Conservation (phyloP, 495 filamentous ascomycete genomes). For the Penicillium atrosanguineum region DNA sequence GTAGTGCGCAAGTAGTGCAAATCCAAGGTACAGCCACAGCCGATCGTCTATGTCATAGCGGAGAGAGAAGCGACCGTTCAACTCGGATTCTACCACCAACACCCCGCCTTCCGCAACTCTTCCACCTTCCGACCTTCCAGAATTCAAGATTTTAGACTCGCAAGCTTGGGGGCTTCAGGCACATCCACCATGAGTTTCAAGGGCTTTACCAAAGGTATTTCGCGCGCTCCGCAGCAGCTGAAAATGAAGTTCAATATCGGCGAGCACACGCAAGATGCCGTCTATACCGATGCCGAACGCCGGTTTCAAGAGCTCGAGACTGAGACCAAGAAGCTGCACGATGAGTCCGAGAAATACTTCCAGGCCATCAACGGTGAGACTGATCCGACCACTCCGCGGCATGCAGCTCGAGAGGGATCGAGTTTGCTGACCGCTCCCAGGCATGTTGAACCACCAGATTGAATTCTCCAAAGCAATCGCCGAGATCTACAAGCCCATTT, state of each 20-base stretch:
- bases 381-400: background rate
- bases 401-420: background rate
- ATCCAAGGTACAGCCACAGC: background rate
- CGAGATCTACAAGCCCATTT: conserved; percentile 98
- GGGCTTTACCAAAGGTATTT: conserved; percentile 86
- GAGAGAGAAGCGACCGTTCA: too few species aligned
- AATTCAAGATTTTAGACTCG: background rate
- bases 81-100: too few species aligned
- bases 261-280: conserved; percentile 87
- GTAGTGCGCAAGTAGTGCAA: background rate
- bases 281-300: conserved; percentile 92
- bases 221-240: conserved; percentile 85
- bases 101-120: conserved; percentile 4
- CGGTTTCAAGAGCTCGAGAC: conserved; percentile 91
- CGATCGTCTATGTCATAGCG: background rate
- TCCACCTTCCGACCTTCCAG: conserved; percentile 4
- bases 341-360: conserved; percentile 92
- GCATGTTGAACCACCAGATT: conserved; percentile 97
- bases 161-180: background rate
- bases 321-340: conserved; percentile 94
- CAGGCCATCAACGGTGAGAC: conserved; percentile 83
- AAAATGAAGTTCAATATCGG: conserved; percentile 90
- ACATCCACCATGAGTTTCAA: conserved; percentile 80
- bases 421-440: conserved; percentile 35
- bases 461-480: conserved; percentile 94